phyloP scores from a whole-genome alignment of 768 basidiomycete species.

The Naganishia antarctica region DNA sequence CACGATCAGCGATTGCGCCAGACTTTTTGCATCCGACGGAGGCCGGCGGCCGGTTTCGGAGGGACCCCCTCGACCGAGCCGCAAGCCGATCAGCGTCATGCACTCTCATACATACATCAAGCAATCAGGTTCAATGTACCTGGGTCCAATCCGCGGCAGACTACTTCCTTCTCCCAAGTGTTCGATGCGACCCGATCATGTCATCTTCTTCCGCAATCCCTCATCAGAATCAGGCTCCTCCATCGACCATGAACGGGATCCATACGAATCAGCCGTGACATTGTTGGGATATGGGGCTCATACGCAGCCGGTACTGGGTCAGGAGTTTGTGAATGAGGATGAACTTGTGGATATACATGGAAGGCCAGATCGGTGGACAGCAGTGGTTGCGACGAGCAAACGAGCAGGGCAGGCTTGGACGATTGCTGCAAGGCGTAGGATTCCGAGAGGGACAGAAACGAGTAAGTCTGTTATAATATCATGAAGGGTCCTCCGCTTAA shows the following conservation, averaged over 20 bases:
- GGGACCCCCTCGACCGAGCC: background rate
- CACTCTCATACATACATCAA: no score
- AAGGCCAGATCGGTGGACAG: constrained; percentile 1
- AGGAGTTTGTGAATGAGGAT: constrained; percentile 11
- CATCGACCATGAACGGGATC: background rate
- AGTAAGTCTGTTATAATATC: background rate
- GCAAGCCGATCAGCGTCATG: background rate
- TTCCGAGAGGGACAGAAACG: background rate
- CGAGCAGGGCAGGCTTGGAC: constrained; percentile 17
- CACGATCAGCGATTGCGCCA: constrained; percentile 6
- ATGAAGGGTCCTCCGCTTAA: background rate
- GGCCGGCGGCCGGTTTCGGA: background rate
- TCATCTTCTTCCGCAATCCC: constrained; percentile 12
- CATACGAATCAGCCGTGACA: constrained; percentile 8
- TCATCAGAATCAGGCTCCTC: background rate
- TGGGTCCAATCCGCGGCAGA: no score
- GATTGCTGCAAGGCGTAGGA: background rate
- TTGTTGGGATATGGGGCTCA: background rate
- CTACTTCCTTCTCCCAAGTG: background rate
- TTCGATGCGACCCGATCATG: constrained; percentile 4
- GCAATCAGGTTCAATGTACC: no score
- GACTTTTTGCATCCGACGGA: constrained; percentile 11
- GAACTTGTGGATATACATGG: background rate
- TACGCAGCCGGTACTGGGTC: constrained; percentile 8
- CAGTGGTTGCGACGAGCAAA: constrained; percentile 19